These are phyloP conservation scores for Zoysia japonica DNA, from an alignment of 176 grass and related monocot species.

Conservation along the genomic window DNA sequence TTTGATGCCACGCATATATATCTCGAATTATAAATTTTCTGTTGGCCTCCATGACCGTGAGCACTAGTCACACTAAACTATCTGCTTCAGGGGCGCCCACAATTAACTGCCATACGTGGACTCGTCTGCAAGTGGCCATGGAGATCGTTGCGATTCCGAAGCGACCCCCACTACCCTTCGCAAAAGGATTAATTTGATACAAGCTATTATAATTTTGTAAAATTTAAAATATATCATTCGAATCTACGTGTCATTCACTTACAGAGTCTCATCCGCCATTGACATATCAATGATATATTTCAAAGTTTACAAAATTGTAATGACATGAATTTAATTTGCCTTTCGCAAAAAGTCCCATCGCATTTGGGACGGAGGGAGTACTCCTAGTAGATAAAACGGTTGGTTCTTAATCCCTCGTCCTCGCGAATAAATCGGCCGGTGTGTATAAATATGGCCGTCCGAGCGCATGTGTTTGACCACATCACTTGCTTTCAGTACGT, in stretches of 20 bases:
- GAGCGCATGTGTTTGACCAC: constrained; percentile 12
- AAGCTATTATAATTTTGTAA: too few species aligned
- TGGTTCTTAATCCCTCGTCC: neutral
- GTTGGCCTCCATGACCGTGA: neutral
- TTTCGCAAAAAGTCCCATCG: neutral
- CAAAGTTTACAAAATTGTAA: too few species aligned
- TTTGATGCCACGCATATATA: neutral
- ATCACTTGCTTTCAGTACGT: neutral
- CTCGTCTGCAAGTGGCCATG: constrained; percentile 28
- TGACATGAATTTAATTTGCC: neutral
- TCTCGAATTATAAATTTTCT: neutral
- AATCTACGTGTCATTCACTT: too few species aligned
- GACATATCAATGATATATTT: too few species aligned
- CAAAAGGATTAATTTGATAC: too few species aligned
- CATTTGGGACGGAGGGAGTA: neutral
- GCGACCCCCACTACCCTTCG: constrained; percentile 42
- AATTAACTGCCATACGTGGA: constrained; percentile 45
- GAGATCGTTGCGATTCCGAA: constrained; percentile 50
- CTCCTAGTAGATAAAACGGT: neutral
- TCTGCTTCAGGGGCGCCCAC: constrained; percentile 39
- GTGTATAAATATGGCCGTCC: constrained; percentile 7
- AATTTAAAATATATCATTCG: too few species aligned
- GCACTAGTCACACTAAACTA: constrained; percentile 33
- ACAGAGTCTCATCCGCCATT: too few species aligned
- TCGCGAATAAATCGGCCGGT: neutral